phyloP scores from a whole-genome alignment of 2,329 filamentous ascomycete species.

The Tolypocladium inflatum region DNA sequence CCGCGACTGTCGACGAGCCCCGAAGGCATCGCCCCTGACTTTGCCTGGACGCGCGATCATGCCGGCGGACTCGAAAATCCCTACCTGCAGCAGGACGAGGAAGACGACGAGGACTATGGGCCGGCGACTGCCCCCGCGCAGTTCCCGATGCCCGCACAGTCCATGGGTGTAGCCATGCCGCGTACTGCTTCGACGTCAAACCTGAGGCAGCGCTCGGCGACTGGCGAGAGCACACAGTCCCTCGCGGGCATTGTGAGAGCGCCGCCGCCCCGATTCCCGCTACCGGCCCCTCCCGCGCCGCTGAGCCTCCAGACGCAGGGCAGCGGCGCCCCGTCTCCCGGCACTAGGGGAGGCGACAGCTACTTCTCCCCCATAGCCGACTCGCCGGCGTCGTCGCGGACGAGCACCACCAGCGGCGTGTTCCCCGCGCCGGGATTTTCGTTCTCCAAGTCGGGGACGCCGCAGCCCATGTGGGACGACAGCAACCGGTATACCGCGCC shows the following conservation, averaged over 20 bases:
- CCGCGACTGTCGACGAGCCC: conserved; percentile 36
- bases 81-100: conserved; percentile 57
- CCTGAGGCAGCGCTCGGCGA: conserved; percentile 66
- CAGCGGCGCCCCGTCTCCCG: conserved; percentile 45
- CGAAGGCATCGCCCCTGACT: conserved; percentile 56
- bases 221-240: conserved; percentile 57
- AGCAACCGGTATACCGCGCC: conserved; percentile 82
- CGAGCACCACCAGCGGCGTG: conserved; percentile 66
- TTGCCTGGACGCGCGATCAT: conserved; percentile 68
- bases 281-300: conserved; percentile 44
- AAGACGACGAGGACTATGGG: conserved; percentile 48
- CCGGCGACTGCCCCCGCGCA: conserved; percentile 25
- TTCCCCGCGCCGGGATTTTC: conserved; percentile 49
- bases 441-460: conserved; percentile 63
- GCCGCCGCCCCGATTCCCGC: conserved; percentile 63
- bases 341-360: conserved; percentile 59
- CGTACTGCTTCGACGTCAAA: conserved; percentile 58
- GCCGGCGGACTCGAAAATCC: conserved; percentile 67
- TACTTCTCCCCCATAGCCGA: conserved; percentile 89
- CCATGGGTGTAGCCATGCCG: conserved; percentile 15
- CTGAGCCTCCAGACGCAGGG: conserved; percentile 61
- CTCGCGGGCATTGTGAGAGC: conserved; percentile 47
- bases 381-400: conserved; percentile 65
- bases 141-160: conserved; percentile 20
- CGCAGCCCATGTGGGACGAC: conserved; percentile 62